These are phyloP conservation scores for Pseudogymnoascus sp. DNA, from an alignment of 2,329 filamentous ascomycete species.

Conservation along the genomic window DNA sequence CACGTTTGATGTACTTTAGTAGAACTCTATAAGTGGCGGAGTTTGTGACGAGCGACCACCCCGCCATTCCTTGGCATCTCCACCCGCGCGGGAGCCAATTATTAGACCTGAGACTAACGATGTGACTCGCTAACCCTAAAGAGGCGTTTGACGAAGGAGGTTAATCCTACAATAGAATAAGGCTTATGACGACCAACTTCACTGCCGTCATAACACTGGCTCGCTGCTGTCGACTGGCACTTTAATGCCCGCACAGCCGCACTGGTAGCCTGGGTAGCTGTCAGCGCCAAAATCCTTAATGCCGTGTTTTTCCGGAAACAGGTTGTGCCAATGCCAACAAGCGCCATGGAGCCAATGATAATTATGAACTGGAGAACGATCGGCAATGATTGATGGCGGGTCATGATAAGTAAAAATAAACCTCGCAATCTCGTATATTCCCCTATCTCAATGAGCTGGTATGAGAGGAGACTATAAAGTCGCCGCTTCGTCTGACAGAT, in stretches of 20 bases:
- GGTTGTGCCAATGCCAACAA: not conserved
- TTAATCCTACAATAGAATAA: not conserved
- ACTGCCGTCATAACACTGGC: not conserved
- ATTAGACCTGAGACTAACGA: not conserved
- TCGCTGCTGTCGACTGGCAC: not conserved
- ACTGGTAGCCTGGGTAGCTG: not conserved
- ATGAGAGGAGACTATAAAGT: not conserved
- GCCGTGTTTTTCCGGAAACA: not conserved
- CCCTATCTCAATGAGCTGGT: not conserved
- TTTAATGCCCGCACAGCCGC: not conserved
- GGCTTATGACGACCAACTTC: not conserved
- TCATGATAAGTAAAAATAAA: not conserved
- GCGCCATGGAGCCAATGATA: not conserved
- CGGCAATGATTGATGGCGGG: not conserved
- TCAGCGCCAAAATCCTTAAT: not conserved
- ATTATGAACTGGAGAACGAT: not conserved
- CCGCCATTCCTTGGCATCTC: not conserved
- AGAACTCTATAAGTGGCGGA: not conserved
- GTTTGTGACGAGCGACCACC: not conserved
- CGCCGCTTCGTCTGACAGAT: not conserved
- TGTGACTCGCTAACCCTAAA: not conserved
- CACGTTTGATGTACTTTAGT: not conserved
- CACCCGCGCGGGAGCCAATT: not conserved
- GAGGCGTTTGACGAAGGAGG: not conserved
- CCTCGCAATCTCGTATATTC: not conserved